These are phyloP conservation scores for Chlorophyllum brunneum DNA, from an alignment of 768 basidiomycete species.

Conservation along the genomic window DNA sequence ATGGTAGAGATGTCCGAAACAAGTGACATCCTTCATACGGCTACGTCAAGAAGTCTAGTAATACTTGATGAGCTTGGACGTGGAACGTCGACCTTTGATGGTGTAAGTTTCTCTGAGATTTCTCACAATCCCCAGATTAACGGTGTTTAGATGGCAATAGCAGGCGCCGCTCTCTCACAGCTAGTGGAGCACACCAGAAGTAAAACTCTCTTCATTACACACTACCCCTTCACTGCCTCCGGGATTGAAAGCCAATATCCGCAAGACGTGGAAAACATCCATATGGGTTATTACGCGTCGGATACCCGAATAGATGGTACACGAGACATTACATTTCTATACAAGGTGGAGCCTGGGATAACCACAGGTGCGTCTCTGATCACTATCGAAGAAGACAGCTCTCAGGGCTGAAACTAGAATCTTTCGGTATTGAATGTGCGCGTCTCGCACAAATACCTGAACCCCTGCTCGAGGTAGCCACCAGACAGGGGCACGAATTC, in stretches of 20 bases:
- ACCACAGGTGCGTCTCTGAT: slow-evolving; percentile 42
- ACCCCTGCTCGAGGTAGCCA: slow-evolving; percentile 58
- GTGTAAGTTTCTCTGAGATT: slow-evolving; percentile 35
- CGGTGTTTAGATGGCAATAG: slow-evolving; percentile 72
- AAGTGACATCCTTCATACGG: slow-evolving; percentile 77
- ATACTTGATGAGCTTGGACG: slow-evolving; percentile 89
- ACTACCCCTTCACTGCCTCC: slow-evolving; percentile 83
- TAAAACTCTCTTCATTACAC: slow-evolving; percentile 91
- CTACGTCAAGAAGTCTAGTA: slow-evolving; percentile 74
- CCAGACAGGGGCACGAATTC: slow-evolving; percentile 50
- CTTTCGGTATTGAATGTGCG: slow-evolving; percentile 92
- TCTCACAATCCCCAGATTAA: background rate
- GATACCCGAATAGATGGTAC: slow-evolving; percentile 67
- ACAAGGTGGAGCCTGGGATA: slow-evolving; percentile 66
- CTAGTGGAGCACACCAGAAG: slow-evolving; percentile 54
- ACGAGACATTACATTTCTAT: slow-evolving; percentile 84
- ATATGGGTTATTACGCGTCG: slow-evolving; percentile 76
- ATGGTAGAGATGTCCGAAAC: slow-evolving; percentile 98
- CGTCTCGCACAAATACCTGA: slow-evolving; percentile 83
- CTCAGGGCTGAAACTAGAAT: slow-evolving; percentile 36
- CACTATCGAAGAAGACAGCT: background rate
- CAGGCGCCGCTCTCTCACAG: slow-evolving; percentile 74
- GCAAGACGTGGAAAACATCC: slow-evolving; percentile 64
- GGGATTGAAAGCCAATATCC: slow-evolving; percentile 61
- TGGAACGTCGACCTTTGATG: slow-evolving; percentile 92